Base-by-base conservation (phyloP, 176 grass and related monocot genomes). In the Carex littledalei region DNA sequence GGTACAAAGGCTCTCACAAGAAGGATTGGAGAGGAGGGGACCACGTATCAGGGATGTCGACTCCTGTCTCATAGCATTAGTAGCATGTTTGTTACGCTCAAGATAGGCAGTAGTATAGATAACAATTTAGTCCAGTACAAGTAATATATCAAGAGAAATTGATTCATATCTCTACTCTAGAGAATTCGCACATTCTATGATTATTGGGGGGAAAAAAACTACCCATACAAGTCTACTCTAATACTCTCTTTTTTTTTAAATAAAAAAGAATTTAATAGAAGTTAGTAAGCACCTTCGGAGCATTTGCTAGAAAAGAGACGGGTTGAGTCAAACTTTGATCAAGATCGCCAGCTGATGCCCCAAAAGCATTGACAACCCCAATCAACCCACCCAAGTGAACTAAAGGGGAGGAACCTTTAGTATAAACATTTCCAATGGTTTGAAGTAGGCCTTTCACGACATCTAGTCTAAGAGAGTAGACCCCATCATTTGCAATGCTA, bases 351-450 rank as follows among this genome's bases (percentile, higher is more conserved):
- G 91, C 89, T 86, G 81, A 85, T 84, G 92, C 89, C 77, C 95
- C 95, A 89, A 92, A 93, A 84, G 95, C 91, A 20, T 95, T 98
- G 73, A 91, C 93, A 84, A 89, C 64, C 87, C 93, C 95, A 60
- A 98, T 81, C 91, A 98, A 88, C 69, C 86, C 88, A 78, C 91
- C 95, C 90, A 98, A 92, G 80, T 91, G 88, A 73, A 93, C 93
- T 89, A 87, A 82, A 87, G 90, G 90, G 79, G 92, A 87, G 86
- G 86, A 89, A 43, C 91, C 84, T 17, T 74, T 86, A 82, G 45
- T 94, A 71, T 91, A 98, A 81, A 87, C 90, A 71, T 87, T 77
- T 86, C 79, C 94, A 35, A 98, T 81, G 57, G 43, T 89, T 83
- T 93, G 86, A 41, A 94, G 88, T 84, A 98, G 81, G 56, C 67